Conservation (phyloP, 169 alveolate genomes). For the Perkinsus olseni region DNA sequence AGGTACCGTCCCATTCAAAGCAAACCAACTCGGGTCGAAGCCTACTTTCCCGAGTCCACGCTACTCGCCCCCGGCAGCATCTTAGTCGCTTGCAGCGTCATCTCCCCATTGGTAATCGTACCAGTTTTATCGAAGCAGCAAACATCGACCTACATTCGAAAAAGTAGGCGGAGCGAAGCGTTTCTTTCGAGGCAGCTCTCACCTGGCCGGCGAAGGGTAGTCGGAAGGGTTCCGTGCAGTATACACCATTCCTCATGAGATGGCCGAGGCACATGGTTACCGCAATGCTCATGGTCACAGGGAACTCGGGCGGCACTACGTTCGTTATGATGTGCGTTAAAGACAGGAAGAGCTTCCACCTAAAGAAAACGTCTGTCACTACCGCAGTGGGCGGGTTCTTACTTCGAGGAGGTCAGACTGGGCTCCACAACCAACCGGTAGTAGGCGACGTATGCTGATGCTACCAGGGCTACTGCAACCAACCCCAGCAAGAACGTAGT, state of each 20-base stretch:
- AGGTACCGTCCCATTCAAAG: too few species aligned
- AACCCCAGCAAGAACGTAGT: conserved; percentile 75
- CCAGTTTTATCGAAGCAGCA: conserved; percentile 98
- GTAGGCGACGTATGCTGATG: conserved; percentile 81
- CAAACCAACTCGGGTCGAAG: not conserved
- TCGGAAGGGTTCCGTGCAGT: conserved; percentile 96
- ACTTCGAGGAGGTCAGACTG: conserved; percentile 37
- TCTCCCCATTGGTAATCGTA: conserved; percentile 87
- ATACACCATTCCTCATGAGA: conserved; percentile 77
- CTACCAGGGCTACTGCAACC: conserved; percentile 78
- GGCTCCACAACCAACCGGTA: conserved; percentile 61
- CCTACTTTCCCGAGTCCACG: not conserved
- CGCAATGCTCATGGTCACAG: conserved; percentile 86
- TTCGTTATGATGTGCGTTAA: conserved; percentile 92
- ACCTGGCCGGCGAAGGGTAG: conserved; percentile 91
- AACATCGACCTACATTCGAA: conserved; percentile 56
- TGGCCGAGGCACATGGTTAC: conserved; percentile 85
- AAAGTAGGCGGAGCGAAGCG: conserved; percentile 23
- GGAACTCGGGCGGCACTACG: conserved; percentile 98
- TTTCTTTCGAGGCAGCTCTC: not conserved
- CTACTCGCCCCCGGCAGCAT: not conserved
- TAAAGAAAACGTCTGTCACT: not conserved
- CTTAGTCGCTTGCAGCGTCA: conserved; percentile 48
- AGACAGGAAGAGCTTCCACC: conserved; percentile 79
- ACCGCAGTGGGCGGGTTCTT: not conserved